Conservation (phyloP, 345 rosid genomes). For the Citrus sp. region DNA sequence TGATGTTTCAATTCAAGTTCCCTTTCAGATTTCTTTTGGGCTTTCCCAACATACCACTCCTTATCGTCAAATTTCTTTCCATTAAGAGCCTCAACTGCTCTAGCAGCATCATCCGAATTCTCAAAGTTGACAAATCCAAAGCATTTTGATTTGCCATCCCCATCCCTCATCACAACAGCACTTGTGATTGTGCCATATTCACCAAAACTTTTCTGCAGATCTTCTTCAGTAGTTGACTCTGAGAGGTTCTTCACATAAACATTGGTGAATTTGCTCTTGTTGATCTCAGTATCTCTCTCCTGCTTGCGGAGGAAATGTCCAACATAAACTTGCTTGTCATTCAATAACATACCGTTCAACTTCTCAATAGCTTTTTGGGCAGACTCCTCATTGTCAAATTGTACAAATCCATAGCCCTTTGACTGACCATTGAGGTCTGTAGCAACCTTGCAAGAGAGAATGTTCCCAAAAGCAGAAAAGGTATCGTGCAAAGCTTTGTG, state of each 20-base stretch:
- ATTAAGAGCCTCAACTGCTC: conserved; percentile 80
- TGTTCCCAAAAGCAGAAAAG: conserved; percentile 73
- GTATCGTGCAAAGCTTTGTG: conserved; percentile 90
- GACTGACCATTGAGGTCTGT: conserved; percentile 84
- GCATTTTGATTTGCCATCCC: conserved; percentile 76
- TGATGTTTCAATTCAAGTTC: conserved; percentile 59
- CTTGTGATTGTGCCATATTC: conserved; percentile 85
- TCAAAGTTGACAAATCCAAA: conserved; percentile 97
- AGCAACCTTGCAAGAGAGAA: conserved; percentile 91
- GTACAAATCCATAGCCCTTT: conserved; percentile 95
- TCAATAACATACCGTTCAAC: conserved; percentile 85
- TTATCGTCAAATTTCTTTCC: conserved; percentile 74
- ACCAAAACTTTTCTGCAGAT: conserved; percentile 60
- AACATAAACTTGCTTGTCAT: conserved; percentile 94
- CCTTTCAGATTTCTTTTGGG: conserved; percentile 86
- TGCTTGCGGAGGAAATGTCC: conserved; percentile 94
- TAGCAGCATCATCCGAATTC: conserved; percentile 81
- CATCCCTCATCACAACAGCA: conserved; percentile 82
- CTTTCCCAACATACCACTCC: conserved; percentile 94
- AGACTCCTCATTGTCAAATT: conserved; percentile 73
- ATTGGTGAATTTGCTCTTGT: conserved; percentile 64
- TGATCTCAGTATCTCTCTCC: conserved; percentile 64
- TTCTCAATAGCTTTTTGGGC: conserved; percentile 77
- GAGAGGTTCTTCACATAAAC: conserved; percentile 87
- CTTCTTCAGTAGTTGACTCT: conserved; percentile 71